Evolutionary conservation across 345 rosid genomes (phyloP).

Genomic region (Alliaria petiolata): DNA sequence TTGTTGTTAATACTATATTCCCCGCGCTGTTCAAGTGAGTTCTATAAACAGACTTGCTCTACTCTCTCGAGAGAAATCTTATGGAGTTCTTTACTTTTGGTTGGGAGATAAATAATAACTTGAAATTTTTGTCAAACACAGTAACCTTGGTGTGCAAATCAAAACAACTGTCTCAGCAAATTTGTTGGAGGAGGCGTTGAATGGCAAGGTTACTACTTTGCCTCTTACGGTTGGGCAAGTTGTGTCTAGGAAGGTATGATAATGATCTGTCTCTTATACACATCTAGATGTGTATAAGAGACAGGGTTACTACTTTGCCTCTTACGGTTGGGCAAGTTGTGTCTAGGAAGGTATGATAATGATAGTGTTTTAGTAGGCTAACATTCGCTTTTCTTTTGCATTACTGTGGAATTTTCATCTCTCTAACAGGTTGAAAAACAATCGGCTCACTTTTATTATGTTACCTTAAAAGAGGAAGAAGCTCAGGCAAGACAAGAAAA

Average conservation of each 20-base stretch:
- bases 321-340: constrained; percentile 56
- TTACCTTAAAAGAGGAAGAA: constrained; percentile 80
- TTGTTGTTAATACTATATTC: constrained; percentile 95
- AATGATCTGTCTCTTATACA: too few species aligned
- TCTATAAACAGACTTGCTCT: not conserved
- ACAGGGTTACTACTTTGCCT: constrained; percentile 52
- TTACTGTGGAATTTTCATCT: constrained; percentile 15
- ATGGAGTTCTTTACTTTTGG: not conserved
- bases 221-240: constrained; percentile 58
- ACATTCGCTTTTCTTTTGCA: not conserved
- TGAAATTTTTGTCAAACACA: constrained; percentile 10
- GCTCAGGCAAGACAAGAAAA: constrained; percentile 69
- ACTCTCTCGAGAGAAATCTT: not conserved
- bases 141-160: constrained; percentile 97
- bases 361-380: not conserved
- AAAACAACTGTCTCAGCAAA: constrained; percentile 93
- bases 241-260: constrained; percentile 68
- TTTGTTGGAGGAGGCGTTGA: constrained; percentile 81
- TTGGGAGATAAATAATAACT: not conserved
- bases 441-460: constrained; percentile 90
- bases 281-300: too few species aligned
- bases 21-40: constrained; percentile 89
- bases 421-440: constrained; percentile 91
- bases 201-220: constrained; percentile 57
- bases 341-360: constrained; percentile 70